Percentiles rank a stretch among this genome's conserved stretches.
Evolutionary conservation across 352 stramenopile genomes (phyloP).

Genomic region (Pythium pyrilobum): DNA sequence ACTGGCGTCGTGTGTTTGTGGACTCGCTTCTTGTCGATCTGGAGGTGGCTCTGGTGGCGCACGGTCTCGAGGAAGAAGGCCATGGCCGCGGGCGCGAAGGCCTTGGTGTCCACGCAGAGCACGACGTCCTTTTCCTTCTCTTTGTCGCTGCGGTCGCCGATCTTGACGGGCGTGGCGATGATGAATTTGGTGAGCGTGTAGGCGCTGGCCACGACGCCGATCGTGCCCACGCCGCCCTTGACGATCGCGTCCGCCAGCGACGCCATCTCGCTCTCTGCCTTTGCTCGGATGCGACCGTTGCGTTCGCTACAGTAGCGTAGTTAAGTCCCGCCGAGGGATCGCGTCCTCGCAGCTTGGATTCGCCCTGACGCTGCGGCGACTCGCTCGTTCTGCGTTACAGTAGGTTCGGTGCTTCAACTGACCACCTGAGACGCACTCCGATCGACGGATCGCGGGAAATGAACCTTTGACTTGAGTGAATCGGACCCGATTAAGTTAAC

Average conservation of each 20-base stretch:
- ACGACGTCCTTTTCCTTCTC: slow-evolving; percentile 72
- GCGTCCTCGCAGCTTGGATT: too few relatives aligned
- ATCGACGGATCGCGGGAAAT: background rate
- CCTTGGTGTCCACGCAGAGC: slow-evolving; percentile 64
- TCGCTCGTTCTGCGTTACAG: too few relatives aligned
- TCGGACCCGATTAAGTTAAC: slow-evolving; percentile 2
- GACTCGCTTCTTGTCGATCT: slow-evolving; percentile 39
- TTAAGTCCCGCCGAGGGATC: too few relatives aligned
- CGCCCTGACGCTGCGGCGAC: too few relatives aligned
- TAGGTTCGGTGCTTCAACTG: slow-evolving; percentile 23
- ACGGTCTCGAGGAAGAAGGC: slow-evolving; percentile 71
- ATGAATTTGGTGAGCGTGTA: slow-evolving; percentile 83
- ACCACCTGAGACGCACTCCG: slow-evolving; percentile 6
- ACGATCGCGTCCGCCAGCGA: slow-evolving; percentile 49
- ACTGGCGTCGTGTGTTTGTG: slow-evolving; percentile 21
- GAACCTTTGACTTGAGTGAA: slow-evolving; percentile 3
- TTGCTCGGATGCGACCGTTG: background rate
- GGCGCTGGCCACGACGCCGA: slow-evolving; percentile 69
- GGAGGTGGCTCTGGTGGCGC: slow-evolving; percentile 52
- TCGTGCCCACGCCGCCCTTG: slow-evolving; percentile 62
- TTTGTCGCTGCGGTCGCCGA: slow-evolving; percentile 34
- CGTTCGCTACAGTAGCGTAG: too few relatives aligned
- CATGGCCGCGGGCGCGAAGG: slow-evolving; percentile 36
- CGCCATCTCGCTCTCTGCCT: slow-evolving; percentile 28
- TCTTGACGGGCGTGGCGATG: slow-evolving; percentile 61